Conservation (phyloP, 352 stramenopile genomes). For the Albugo laibachii region DNA sequence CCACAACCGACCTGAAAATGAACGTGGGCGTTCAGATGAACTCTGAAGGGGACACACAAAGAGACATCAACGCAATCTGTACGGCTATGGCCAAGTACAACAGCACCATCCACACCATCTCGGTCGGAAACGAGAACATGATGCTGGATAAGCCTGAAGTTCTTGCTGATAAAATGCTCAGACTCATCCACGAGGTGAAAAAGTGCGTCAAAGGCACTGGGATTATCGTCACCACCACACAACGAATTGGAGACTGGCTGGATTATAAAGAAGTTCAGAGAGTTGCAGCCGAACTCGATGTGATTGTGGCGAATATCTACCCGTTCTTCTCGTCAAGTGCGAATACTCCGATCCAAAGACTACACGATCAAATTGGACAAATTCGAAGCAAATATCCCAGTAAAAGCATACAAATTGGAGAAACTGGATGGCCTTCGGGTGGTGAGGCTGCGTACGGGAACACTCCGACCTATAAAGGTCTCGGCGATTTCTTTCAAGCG, state of each 20-base stretch:
- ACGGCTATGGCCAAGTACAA: conserved; percentile 11
- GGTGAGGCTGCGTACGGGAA: too few relatives aligned
- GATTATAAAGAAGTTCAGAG: conserved; percentile 11
- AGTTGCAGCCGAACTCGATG: conserved; percentile 12
- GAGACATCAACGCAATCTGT: conserved; percentile 14
- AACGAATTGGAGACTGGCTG: conserved; percentile 48
- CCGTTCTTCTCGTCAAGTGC: conserved; percentile 36
- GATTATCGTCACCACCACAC: conserved; percentile 21
- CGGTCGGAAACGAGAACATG: conserved; percentile 23
- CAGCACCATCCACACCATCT: conserved; percentile 12
- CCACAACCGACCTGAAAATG: conserved; percentile 11
- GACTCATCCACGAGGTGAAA: conserved; percentile 14
- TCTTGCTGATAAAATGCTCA: conserved; percentile 11
- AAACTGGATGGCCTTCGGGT: conserved; percentile 28
- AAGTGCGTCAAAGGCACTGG: conserved; percentile 7
- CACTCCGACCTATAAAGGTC: too few relatives aligned
- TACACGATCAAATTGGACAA: conserved; percentile 26
- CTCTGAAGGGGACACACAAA: conserved; percentile 9
- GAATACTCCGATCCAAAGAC: conserved; percentile 18
- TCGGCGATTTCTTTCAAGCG: too few relatives aligned
- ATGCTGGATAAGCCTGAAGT: conserved; percentile 11
- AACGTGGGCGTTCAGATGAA: conserved; percentile 15
- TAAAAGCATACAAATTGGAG: conserved; percentile 19
- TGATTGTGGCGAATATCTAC: conserved; percentile 46
- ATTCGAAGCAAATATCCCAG: conserved; percentile 17